Base-by-base conservation (phyloP, 169 alveolate genomes). In the Plasmodium coatneyi region DNA sequence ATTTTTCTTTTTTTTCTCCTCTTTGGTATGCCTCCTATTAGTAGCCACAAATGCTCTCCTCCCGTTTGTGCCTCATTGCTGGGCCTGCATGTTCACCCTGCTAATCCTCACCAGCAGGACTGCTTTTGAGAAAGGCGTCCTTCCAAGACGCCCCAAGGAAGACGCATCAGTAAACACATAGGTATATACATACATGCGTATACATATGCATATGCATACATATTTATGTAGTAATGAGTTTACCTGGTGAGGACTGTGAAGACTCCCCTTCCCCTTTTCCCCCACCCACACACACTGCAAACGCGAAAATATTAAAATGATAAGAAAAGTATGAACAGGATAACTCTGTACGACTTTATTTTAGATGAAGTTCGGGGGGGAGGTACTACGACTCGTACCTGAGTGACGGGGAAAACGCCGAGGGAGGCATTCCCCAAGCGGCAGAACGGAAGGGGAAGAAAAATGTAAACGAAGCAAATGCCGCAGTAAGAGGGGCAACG, bases 301-400 rank as follows among this genome's bases (percentile, higher is more conserved):
- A n/a, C n/a, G n/a, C 76, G 36, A 66, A 28, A 66, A 36, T 19
- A 80, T 22, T 80, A 82, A 82, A 56, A 82, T 89, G 90, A 79
- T 79, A 89, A 89, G 79, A 49, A 87, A 78, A 39, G 54, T 34
- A 89, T 89, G 94, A 56, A 89, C 56, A 89, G 94, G 72, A 89
- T 89, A 79, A 79, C 94, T 14, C 74, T 89, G 16, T 89, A 89
- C n/a, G 94, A 89, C 71, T 89, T 89, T 89, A 80, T 89, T 60
- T 22, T 89, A 16, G 94, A 89, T 43, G 94, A 89, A 89, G 70
- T 89, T 28, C 25, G 76, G 71, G 94, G 94, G 94, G 94, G 22
- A 89, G 90, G 32, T 78, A 89, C 72, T 79, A 79, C 30, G 83
- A 89, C 10, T 39, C 82, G 30, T 89, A 89, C 36, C 89, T 56